Evolutionary conservation across 192 early-diverging fungal species (phyloP).

Genomic region (Linnemannia schmuckeri): DNA sequence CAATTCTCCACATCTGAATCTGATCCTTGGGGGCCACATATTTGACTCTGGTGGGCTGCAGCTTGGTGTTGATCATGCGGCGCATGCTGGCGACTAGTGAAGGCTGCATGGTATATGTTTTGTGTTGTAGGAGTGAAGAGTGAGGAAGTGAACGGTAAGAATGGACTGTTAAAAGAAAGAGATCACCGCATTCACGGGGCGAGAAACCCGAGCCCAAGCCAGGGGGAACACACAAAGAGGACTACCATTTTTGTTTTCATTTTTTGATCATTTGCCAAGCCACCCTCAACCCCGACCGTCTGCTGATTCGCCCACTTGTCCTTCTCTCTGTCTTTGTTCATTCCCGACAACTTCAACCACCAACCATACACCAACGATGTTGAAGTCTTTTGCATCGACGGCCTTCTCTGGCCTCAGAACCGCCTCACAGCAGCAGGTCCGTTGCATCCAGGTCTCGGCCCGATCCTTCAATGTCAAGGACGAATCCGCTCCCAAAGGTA

Average conservation of each 20-base stretch:
- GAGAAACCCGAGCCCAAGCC: not conserved
- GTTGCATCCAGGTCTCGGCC: slow-evolving; percentile 54
- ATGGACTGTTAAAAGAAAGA: not conserved
- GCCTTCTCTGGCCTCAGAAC: slow-evolving; percentile 33
- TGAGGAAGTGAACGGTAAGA: not conserved
- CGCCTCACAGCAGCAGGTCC: slow-evolving; percentile 19
- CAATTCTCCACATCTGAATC: slow-evolving; percentile 71
- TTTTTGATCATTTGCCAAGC: not conserved
- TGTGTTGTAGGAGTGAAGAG: not conserved
- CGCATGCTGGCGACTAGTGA: slow-evolving; percentile 43
- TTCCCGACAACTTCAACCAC: not conserved
- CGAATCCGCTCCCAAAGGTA: slow-evolving; percentile 44
- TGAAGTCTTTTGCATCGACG: slow-evolving; percentile 40
- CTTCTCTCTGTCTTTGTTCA: not conserved
- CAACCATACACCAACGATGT: slow-evolving; percentile 21
- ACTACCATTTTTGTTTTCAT: slow-evolving; percentile 4
- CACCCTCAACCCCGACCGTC: slow-evolving; percentile 13
- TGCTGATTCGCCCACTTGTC: not conserved
- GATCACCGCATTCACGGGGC: not conserved
- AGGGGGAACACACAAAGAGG: slow-evolving; percentile 2
- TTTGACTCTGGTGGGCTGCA: slow-evolving; percentile 54
- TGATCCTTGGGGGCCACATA: slow-evolving; percentile 57
- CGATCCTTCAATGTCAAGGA: slow-evolving; percentile 40
- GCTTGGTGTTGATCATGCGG: slow-evolving; percentile 55
- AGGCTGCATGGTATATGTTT: slow-evolving; percentile 34